Evolutionary conservation across 2,329 filamentous ascomycete genomes (phyloP).

Genomic region (Pezicula neosporulosa): DNA sequence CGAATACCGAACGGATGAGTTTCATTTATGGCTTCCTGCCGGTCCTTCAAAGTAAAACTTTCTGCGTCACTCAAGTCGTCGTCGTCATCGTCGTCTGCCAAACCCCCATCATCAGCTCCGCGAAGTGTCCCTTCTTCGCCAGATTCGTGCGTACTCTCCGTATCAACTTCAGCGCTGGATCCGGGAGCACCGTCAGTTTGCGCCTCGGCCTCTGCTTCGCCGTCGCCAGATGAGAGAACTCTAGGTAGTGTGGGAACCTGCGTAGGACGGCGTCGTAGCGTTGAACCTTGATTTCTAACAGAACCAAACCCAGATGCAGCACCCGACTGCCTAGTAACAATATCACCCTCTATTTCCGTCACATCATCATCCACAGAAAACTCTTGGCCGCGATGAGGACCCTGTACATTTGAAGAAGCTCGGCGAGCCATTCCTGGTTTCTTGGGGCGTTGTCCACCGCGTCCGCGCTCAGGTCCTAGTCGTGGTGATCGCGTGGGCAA

Average conservation of each 20-base stretch:
- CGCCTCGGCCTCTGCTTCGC: slow-evolving; percentile 32
- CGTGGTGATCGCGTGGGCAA: slow-evolving; percentile 25
- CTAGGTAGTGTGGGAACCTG: slow-evolving; percentile 41
- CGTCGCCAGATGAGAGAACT: slow-evolving; percentile 44
- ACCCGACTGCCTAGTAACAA: slow-evolving; percentile 39
- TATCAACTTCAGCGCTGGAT: slow-evolving; percentile 6
- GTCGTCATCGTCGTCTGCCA: slow-evolving; percentile 60
- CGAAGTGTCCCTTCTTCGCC: slow-evolving; percentile 21
- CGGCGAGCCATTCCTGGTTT: slow-evolving; percentile 74
- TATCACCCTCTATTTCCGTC: slow-evolving; percentile 73
- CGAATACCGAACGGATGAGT: slow-evolving; percentile 98
- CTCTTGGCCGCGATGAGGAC: slow-evolving; percentile 76
- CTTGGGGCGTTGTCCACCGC: slow-evolving; percentile 30
- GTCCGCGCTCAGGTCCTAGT: slow-evolving; percentile 28
- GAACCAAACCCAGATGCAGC: slow-evolving; percentile 31
- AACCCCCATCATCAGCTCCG: slow-evolving; percentile 34
- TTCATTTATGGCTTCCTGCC: slow-evolving; percentile 96
- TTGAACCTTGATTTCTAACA: slow-evolving; percentile 45
- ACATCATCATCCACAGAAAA: slow-evolving; percentile 91
- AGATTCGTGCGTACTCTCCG: slow-evolving; percentile 10
- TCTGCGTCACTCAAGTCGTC: slow-evolving; percentile 83
- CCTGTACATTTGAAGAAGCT: slow-evolving; percentile 65
- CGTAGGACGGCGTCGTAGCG: slow-evolving; percentile 43
- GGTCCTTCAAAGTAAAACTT: slow-evolving; percentile 95
- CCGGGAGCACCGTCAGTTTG: slow-evolving; percentile 7